Percentiles rank a stretch among this genome's conserved stretches.
phyloP scores from a whole-genome alignment of 306 rosid species.

The Biancaea sappan region DNA sequence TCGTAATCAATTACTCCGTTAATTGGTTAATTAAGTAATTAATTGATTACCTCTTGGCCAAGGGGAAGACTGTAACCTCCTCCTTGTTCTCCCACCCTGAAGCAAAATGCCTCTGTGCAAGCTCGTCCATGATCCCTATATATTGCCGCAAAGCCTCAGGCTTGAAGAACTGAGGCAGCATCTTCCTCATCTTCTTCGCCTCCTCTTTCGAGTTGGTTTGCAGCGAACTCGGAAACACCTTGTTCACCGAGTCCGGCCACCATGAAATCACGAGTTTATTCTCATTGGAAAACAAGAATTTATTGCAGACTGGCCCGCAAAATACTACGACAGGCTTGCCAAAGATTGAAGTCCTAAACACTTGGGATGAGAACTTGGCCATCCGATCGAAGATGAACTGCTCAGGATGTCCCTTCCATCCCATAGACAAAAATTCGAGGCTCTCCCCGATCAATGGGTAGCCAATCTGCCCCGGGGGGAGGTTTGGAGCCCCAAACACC shows the following conservation, averaged over 20 bases:
- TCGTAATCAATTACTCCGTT: no score
- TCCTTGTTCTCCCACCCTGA: constrained; percentile 50
- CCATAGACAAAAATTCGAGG: constrained; percentile 50
- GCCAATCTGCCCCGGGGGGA: no score
- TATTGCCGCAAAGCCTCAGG: constrained; percentile 60
- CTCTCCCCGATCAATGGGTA: constrained; percentile 65
- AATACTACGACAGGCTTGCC: no score
- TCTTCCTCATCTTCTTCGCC: no score
- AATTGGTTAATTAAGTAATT: no score
- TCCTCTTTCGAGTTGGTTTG: no score
- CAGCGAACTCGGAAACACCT: constrained; percentile 52
- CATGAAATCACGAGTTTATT: constrained; percentile 61
- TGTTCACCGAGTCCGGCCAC: constrained; percentile 71
- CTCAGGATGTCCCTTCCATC: constrained; percentile 65
- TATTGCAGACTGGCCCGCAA: no score
- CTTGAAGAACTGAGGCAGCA: constrained; percentile 49
- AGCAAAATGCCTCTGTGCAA: constrained; percentile 57
- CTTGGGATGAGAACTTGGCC: no score
- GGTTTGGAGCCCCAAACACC: constrained; percentile 30
- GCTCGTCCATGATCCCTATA: constrained; percentile 55
- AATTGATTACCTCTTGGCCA: constrained; percentile 47
- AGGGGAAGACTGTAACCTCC: constrained; percentile 44
- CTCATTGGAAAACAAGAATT: constrained; percentile 71
- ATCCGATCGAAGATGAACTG: constrained; percentile 69
- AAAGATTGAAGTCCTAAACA: no score